Evolutionary conservation across 768 basidiomycete genomes (phyloP).

Genomic region (Pholiota conissans): DNA sequence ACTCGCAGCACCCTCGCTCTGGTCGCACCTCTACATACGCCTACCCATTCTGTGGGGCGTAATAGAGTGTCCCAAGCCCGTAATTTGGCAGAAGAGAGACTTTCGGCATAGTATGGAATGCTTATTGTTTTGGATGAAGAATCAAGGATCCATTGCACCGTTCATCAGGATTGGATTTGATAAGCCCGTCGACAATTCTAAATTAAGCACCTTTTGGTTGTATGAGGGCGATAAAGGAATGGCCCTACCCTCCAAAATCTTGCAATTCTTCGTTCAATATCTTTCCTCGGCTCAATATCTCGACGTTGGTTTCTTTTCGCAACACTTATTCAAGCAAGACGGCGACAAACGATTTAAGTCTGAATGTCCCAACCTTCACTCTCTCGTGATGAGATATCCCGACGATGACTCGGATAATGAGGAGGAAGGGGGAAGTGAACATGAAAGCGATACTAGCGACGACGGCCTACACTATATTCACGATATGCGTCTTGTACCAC

Average conservation of each 20-base stretch:
- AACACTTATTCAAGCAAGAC: no score
- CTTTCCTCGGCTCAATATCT: background rate
- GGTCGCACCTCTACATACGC: background rate
- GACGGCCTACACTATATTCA: no score
- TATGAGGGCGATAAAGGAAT: background rate
- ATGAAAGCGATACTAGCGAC: no score
- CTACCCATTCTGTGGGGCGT: background rate
- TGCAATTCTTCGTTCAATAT: background rate
- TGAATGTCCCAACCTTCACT: no score
- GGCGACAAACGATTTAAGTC: no score
- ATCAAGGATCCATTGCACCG: background rate
- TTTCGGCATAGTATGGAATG: background rate
- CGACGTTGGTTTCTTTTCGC: background rate
- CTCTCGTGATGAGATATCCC: no score
- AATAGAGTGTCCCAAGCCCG: background rate
- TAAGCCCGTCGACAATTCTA: background rate
- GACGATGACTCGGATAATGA: no score
- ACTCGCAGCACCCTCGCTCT: background rate
- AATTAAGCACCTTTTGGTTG: background rate
- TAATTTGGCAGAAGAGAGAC: background rate
- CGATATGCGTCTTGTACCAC: no score
- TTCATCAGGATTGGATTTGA: background rate
- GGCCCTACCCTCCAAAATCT: background rate
- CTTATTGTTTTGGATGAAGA: background rate
- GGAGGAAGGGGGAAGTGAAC: no score